These are phyloP conservation scores for Pontederia crassipes DNA, from an alignment of 176 grass and related monocot species.

Conservation along the genomic window DNA sequence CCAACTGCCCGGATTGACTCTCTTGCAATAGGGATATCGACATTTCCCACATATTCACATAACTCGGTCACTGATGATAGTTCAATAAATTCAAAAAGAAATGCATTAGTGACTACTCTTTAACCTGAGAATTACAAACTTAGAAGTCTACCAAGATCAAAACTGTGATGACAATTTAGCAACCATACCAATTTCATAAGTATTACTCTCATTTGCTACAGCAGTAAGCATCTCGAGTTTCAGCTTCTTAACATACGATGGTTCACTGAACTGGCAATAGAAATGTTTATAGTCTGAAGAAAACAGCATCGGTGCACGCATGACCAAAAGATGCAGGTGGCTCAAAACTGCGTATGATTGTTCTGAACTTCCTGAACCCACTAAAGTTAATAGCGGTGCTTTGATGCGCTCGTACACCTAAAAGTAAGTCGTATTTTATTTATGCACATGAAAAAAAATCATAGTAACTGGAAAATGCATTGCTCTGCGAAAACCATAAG, in stretches of 20 bases:
- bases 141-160: background rate
- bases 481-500: too few species aligned
- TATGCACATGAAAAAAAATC: too few species aligned
- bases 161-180: constrained; percentile 8
- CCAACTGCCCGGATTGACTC: constrained; percentile 97
- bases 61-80: constrained; percentile 73
- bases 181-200: constrained; percentile 83
- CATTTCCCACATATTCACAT: constrained; percentile 99
- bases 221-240: constrained; percentile 99
- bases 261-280: constrained; percentile 98
- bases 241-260: constrained; percentile 96
- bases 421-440: constrained; percentile 3
- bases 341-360: constrained; percentile 96
- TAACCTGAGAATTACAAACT: background rate
- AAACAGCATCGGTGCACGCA: constrained; percentile 96
- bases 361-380: constrained; percentile 95
- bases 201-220: constrained; percentile 99
- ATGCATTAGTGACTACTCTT: too few species aligned
- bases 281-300: constrained; percentile 98
- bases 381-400: constrained; percentile 95
- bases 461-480: too few species aligned
- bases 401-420: constrained; percentile 99
- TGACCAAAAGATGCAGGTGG: constrained; percentile 89
- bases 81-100: background rate
- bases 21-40: constrained; percentile 86